A percentile compares a stretch with the other conserved stretches of the same genome.
Conservation (phyloP, 2,329 filamentous ascomycete genomes). For the Colletotrichum destructivum region DNA sequence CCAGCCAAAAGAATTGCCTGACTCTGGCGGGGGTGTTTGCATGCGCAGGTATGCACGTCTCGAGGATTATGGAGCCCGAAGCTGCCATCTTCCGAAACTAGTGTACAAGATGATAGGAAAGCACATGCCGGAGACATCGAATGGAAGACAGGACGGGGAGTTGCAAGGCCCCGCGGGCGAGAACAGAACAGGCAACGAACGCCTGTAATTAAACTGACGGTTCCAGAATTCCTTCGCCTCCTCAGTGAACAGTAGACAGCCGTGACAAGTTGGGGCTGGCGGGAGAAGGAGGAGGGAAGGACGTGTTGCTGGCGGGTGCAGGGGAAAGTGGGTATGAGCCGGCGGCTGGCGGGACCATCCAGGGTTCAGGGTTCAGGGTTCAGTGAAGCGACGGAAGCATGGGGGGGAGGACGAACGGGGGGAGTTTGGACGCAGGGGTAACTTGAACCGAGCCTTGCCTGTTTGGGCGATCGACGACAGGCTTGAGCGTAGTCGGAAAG, state of each 20-base stretch:
- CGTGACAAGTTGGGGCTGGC: too few relatives aligned
- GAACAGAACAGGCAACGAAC: not conserved
- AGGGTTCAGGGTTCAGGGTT: constrained; percentile 28
- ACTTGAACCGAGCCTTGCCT: constrained; percentile 20
- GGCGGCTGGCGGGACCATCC: not conserved
- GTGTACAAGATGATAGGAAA: constrained; percentile 5
- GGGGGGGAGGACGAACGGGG: not conserved
- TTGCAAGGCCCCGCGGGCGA: not conserved
- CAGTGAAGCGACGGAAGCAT: not conserved
- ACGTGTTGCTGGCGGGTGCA: not conserved
- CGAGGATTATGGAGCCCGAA: not conserved
- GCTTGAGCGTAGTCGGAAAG: constrained; percentile 19
- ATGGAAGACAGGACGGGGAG: not conserved
- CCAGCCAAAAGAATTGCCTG: not conserved
- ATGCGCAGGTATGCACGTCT: not conserved
- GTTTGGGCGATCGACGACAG: constrained; percentile 28
- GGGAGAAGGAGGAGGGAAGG: not conserved
- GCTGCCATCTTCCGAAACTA: constrained; percentile 1
- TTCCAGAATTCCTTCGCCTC: not conserved
- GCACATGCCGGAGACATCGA: constrained; percentile 1
- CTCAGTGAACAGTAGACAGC: not conserved
- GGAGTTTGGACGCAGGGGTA: not conserved
- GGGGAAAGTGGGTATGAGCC: constrained; percentile 7
- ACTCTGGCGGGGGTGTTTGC: not conserved
- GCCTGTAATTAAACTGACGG: not conserved